These are phyloP conservation scores for Picocystis salinarum DNA, from an alignment of 139 green algal species.

Conservation along the genomic window DNA sequence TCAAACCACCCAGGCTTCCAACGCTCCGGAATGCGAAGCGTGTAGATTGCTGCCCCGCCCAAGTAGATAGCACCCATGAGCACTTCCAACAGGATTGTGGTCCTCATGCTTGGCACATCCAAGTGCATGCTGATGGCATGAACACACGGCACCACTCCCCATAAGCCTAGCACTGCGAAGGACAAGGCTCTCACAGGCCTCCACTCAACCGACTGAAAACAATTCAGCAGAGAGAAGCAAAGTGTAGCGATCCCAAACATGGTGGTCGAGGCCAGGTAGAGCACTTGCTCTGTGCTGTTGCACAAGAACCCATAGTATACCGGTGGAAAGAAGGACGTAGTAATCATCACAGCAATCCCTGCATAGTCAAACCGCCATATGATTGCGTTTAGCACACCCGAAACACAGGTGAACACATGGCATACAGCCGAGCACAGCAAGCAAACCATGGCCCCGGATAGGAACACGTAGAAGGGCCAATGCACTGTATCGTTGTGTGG, in stretches of 20 bases:
- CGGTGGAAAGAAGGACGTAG: slow-evolving; percentile 78
- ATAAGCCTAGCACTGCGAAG: slow-evolving; percentile 56
- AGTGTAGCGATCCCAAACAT: slow-evolving; percentile 42
- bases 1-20: slow-evolving; percentile 77
- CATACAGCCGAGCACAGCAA: slow-evolving; percentile 56
- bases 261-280: slow-evolving; percentile 59
- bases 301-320: slow-evolving; percentile 92
- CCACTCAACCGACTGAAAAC: slow-evolving; percentile 45
- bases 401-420: slow-evolving; percentile 78
- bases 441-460: slow-evolving; percentile 73
- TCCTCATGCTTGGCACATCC: background rate
- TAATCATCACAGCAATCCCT: slow-evolving; percentile 79
- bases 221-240: slow-evolving; percentile 30
- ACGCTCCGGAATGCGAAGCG: slow-evolving; percentile 65
- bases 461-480: slow-evolving; percentile 69
- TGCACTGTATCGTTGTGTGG: slow-evolving; percentile 4
- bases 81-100: slow-evolving; percentile 33
- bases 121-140: too few species aligned
- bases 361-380: slow-evolving; percentile 75
- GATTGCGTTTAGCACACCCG: slow-evolving; percentile 6
- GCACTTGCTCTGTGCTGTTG: slow-evolving; percentile 25
- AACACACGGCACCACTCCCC: slow-evolving; percentile 26
- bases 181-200: slow-evolving; percentile 40
- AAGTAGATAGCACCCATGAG: slow-evolving; percentile 75
- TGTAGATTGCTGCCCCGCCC: slow-evolving; percentile 69